Base-by-base conservation (phyloP, 257 asterid genomes). In the Rauvolfia tetraphylla region DNA sequence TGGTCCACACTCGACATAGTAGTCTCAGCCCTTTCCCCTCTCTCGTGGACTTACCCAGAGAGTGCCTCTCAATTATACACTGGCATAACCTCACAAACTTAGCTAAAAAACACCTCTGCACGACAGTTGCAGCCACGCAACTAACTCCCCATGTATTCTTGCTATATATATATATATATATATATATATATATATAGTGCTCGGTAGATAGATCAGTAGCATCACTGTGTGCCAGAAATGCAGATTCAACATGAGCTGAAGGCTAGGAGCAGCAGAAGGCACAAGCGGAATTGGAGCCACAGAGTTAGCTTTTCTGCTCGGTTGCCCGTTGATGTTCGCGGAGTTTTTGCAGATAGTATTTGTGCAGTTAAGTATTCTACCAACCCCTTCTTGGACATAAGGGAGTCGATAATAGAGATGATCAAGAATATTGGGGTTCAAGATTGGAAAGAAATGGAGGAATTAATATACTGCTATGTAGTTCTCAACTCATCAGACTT, bases 371-470 rank as follows among this genome's bases (percentile, higher is more conserved):
- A 88, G 81, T 84, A 84, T 53, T 89, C 97, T 0, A 68, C 79
- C 31, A 73, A 89, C 76, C 95, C 97, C 0, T 67, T 81, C 34
- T 29, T 75, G 29, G 95, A 91, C 39, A 87, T 91, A 42, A 78
- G 87, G 67, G 84, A 83, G 29, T 91, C 95, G 39, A 82, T 89
- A 10, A 29, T 69, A 44, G 90, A 89, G 79, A 84, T 89, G 82
- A 82, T 87, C 31, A 79, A 88, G 78, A 81, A 75, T 54, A 77
- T 88, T 48, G 90, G 89, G n/a, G 74, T 91, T 77, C 72, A 74
- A 33, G 86, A 86, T 22, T 91, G 95, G 95, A 70, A 78, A 2
- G 84, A 88, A 42, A 89, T 89, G 92, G 95, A 89, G 76, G 97
- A 91, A 62, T 72, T 91, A 73, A 68, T 89, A 6, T 89, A 88